Evolutionary conservation across 768 basidiomycete genomes (phyloP), one percentile per base, ranked within the genome.

Genomic region (Tylopilus cervinicoccineus): DNA sequence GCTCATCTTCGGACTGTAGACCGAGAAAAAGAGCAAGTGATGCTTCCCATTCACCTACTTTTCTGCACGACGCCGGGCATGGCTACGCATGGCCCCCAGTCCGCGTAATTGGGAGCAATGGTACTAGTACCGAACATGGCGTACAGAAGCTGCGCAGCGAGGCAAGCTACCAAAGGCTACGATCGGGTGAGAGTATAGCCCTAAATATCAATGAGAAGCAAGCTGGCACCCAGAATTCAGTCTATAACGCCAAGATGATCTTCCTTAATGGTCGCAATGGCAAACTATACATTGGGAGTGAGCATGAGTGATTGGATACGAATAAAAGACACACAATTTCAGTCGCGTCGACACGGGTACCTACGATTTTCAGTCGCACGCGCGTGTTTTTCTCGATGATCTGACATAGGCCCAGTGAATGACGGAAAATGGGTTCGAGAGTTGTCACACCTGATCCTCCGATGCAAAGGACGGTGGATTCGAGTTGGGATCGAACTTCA

Each of bases 241-340:
- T 91, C 90, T 59, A 94, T 90, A 45, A 95, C 91, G 39, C 95
- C 95, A 24, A 98, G 73, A 67, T 93, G 95, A 65, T 97, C 95
- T 68, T 97, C 95, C 72, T 98, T 99, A 69, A 98, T 96, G 4
- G 89, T 93, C 9, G 93, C 95, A 56, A 97, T 98, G 2, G 93
- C 93, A 59, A 97, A 97, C 93, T 96, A 51, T 2, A 23, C n/a
- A n/a, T n/a, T n/a, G 1, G n/a, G 42, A 24, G 38, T 47, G 31
- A 50, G 36, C 26, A 17, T 16, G 19, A 12, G 34, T 44, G 38
- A 51, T 12, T 53, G 45, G 27, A 37, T 11, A 37, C 23, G 23
- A 16, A 42, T 20, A 32, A 16, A 41, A 9, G 73, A 55, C 91
- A 56, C 64, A 94, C 93, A 58, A 99, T 96, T 70, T 98, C 94